Conservation (phyloP, 306 rosid genomes). For the Astragalus glycyphyllos region DNA sequence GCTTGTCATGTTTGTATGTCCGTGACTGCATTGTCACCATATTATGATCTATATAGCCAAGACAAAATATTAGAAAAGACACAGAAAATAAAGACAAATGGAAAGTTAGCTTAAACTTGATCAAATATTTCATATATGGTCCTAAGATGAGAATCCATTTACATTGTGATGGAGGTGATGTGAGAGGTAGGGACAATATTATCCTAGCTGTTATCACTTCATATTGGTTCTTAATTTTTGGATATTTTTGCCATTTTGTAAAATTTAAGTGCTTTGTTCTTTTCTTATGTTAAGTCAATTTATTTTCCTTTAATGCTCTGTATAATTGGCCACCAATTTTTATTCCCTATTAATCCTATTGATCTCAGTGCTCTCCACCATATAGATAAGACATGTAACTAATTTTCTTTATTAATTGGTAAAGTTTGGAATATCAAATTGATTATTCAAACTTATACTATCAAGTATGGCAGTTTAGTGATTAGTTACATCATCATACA, state of each 20-base stretch:
- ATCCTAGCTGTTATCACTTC: slow-evolving; percentile 49
- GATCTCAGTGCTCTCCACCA: slow-evolving; percentile 10
- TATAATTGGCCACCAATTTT: slow-evolving; percentile 22
- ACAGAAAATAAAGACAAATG: slow-evolving; percentile 37
- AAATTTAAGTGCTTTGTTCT: slow-evolving; percentile 49
- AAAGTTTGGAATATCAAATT: neutral
- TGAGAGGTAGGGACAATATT: slow-evolving; percentile 52
- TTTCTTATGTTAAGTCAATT: slow-evolving; percentile 60
- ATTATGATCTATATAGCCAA: slow-evolving; percentile 21
- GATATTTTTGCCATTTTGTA: slow-evolving; percentile 61
- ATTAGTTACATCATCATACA: neutral
- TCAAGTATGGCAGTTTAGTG: neutral
- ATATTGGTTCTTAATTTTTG: slow-evolving; percentile 47
- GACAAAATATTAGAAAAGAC: slow-evolving; percentile 40
- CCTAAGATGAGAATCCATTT: slow-evolving; percentile 29
- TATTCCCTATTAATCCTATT: slow-evolving; percentile 27
- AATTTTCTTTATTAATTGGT: neutral
- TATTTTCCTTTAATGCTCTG: slow-evolving; percentile 38
- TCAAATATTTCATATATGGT: slow-evolving; percentile 34
- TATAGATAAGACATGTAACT: neutral
- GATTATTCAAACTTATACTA: neutral
- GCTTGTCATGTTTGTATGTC: slow-evolving; percentile 36
- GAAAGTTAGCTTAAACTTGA: slow-evolving; percentile 41
- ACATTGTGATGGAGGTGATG: slow-evolving; percentile 39
- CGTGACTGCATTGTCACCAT: slow-evolving; percentile 35